These are phyloP conservation scores for Sphenostylis stenocarpa DNA, from an alignment of 306 rosid species.

Conservation along the genomic window DNA sequence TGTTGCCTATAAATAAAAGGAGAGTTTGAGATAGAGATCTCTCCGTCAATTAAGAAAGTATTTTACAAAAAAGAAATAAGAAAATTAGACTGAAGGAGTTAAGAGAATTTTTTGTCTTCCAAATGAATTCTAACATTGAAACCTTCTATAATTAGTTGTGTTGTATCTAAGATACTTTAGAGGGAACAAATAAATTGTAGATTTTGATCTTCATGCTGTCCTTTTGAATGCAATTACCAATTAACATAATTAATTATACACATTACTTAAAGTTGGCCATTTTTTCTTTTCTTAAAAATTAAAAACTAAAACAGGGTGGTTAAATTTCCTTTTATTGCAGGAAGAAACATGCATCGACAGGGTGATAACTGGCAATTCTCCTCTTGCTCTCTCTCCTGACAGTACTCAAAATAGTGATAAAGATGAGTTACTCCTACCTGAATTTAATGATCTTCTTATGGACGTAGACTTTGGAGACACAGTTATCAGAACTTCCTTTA, in stretches of 20 bases:
- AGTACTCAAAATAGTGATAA: conserved; percentile 42
- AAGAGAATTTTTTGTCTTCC: not conserved
- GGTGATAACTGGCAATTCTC: conserved; percentile 31
- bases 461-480: conserved; percentile 48
- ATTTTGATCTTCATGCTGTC: not conserved
- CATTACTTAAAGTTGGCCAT: conserved; percentile 1
- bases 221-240: not conserved
- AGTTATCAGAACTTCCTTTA: conserved; percentile 42
- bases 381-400: conserved; percentile 30
- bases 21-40: not conserved
- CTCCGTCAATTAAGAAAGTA: not conserved
- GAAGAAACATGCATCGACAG: conserved; percentile 48
- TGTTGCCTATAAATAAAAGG: not conserved
- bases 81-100: not conserved
- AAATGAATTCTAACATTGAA: conserved; percentile 1
- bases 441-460: conserved; percentile 58
- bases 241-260: not conserved
- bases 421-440: conserved; percentile 57
- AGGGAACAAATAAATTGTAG: conserved; percentile 6
- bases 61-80: not conserved
- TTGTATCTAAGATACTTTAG: not conserved
- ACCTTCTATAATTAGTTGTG: not conserved
- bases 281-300: not conserved
- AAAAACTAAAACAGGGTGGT: not conserved
- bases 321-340: conserved; percentile 39